phyloP scores from a whole-genome alignment of 2,329 filamentous ascomycete species.

The Phyllosticta paracitricarpa region DNA sequence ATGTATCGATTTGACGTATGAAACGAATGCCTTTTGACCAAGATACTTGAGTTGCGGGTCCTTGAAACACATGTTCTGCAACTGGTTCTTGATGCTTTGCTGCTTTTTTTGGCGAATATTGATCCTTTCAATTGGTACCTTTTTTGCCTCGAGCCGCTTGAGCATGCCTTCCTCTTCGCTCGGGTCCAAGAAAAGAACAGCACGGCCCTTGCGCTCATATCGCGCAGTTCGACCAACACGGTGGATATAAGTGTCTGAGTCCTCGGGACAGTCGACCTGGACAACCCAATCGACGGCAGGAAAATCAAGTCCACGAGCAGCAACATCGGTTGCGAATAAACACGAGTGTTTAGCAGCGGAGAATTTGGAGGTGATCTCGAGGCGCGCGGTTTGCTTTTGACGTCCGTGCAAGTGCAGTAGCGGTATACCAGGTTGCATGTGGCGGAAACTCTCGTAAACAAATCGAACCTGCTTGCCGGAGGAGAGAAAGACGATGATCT shows the following conservation, averaged over 20 bases:
- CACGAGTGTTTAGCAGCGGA: constrained; percentile 72
- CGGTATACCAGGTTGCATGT: constrained; percentile 88
- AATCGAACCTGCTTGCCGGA: constrained; percentile 96
- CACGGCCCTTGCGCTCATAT: constrained; percentile 77
- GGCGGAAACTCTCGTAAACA: constrained; percentile 84
- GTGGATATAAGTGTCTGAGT: constrained; percentile 96
- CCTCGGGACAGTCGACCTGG: constrained; percentile 95
- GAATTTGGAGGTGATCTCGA: constrained; percentile 82
- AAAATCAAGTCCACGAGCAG: constrained; percentile 89
- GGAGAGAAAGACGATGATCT: constrained; percentile 91
- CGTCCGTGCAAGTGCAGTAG: constrained; percentile 86
- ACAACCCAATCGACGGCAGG: constrained; percentile 97
- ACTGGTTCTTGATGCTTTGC: constrained; percentile 68
- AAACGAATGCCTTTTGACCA: constrained; percentile 91
- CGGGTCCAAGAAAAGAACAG: constrained; percentile 84
- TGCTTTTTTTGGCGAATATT: constrained; percentile 86
- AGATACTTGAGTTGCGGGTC: constrained; percentile 89
- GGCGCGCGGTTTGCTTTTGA: constrained; percentile 79
- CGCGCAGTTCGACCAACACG: constrained; percentile 90
- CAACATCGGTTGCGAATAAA: constrained; percentile 90
- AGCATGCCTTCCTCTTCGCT: constrained; percentile 91
- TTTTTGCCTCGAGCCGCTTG: constrained; percentile 73
- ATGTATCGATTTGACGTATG: constrained; percentile 75
- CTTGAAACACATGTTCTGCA: constrained; percentile 95
- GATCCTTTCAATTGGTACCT: constrained; percentile 77